Evolutionary conservation across 352 stramenopile species (phyloP).

Genomic region (Phytophthora tubulina): DNA sequence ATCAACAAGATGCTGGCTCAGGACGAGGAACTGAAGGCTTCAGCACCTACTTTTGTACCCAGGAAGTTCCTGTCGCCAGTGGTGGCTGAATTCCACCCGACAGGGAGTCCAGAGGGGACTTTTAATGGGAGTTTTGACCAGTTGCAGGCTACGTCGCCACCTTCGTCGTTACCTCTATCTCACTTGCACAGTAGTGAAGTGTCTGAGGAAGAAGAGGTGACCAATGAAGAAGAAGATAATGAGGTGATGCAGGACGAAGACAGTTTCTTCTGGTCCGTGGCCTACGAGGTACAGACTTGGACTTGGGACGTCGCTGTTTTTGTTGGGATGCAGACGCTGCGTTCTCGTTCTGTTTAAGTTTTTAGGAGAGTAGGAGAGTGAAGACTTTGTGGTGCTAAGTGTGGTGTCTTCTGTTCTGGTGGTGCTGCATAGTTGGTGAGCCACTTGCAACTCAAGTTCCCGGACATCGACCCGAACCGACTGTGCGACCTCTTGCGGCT

Average conservation of each 20-base stretch:
- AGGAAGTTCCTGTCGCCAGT: constrained; percentile 43
- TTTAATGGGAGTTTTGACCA: constrained; percentile 15
- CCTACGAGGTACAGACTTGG: constrained; percentile 71
- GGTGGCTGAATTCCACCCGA: constrained; percentile 39
- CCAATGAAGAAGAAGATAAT: constrained; percentile 29
- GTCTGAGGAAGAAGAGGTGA: constrained; percentile 24
- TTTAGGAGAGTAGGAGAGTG: neutral
- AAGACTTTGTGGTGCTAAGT: constrained; percentile 15
- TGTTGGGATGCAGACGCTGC: constrained; percentile 11
- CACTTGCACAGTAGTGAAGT: constrained; percentile 29
- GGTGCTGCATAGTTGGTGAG: constrained; percentile 64
- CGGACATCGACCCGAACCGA: constrained; percentile 74
- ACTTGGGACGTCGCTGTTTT: constrained; percentile 11
- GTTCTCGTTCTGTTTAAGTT: constrained; percentile 6
- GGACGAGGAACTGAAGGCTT: constrained; percentile 78
- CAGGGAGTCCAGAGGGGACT: constrained; percentile 19
- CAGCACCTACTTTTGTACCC: constrained; percentile 76
- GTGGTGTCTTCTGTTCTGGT: constrained; percentile 30
- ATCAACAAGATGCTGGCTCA: constrained; percentile 50
- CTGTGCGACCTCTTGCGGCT: constrained; percentile 81
- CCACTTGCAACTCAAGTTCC: constrained; percentile 88
- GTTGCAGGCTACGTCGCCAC: constrained; percentile 10
- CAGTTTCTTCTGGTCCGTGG: constrained; percentile 88
- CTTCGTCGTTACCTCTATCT: constrained; percentile 5
- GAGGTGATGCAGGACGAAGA: constrained; percentile 73